A percentile compares a stretch with the other conserved stretches of the same genome.
Evolutionary conservation across 805 yeast species (phyloP).

Genomic region (Komagataella populi): DNA sequence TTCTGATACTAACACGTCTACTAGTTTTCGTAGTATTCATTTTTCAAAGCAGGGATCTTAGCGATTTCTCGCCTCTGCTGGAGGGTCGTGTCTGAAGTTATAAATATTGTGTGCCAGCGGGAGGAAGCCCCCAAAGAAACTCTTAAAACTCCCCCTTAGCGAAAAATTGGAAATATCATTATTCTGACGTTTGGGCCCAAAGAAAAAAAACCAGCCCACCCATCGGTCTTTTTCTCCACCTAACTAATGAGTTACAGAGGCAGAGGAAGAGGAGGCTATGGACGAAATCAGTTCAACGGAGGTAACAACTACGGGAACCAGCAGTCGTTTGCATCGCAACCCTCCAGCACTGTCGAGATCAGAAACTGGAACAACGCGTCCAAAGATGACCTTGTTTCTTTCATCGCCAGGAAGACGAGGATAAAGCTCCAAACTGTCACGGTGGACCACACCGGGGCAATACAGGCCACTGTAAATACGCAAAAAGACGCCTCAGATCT

Average conservation of each 20-base stretch:
- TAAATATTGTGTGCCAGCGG: too few relatives aligned
- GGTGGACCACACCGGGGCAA: slow-evolving; percentile 37
- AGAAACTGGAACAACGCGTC: slow-evolving; percentile 77
- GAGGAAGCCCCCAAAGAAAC: too few relatives aligned
- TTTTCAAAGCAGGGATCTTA: not conserved
- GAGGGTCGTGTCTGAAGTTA: not conserved
- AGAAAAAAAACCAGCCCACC: not conserved
- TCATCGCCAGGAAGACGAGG: slow-evolving; percentile 54
- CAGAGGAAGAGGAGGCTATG: slow-evolving; percentile 13
- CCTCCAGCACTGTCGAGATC: slow-evolving; percentile 32
- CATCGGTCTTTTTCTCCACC: not conserved
- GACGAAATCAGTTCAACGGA: slow-evolving; percentile 5
- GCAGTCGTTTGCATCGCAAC: slow-evolving; percentile 12
- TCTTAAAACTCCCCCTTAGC: not conserved
- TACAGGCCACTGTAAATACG: slow-evolving; percentile 45
- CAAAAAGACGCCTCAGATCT: slow-evolving; percentile 46
- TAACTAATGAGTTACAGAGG: slow-evolving; percentile 16
- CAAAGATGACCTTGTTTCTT: slow-evolving; percentile 50
- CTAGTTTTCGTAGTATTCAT: not conserved
- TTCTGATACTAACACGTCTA: not conserved
- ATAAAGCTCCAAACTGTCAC: slow-evolving; percentile 37
- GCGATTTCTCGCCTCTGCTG: not conserved
- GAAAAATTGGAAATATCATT: not conserved
- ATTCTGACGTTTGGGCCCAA: not conserved
- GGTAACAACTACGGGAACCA: slow-evolving; percentile 11